Evolutionary conservation across 140 eudicot genomes (phyloP), one percentile per base, ranked within the genome.

Genomic region (Senecio squalidus): DNA sequence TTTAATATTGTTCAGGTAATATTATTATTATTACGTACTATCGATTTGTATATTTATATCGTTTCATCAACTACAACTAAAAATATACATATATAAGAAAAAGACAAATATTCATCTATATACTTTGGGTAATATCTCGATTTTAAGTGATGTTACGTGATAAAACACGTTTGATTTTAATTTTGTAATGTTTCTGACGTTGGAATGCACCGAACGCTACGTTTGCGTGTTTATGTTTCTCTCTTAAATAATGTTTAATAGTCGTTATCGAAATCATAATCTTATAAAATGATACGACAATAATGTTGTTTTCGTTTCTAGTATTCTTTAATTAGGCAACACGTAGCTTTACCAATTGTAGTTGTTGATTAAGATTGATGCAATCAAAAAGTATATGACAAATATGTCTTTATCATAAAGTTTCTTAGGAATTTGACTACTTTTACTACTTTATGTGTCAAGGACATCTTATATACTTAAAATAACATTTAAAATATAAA

Each of bases 1-100:
- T 83, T 83, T 49, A 83, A 83, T 18, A 66, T 83, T 29, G 75
- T 79, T 25, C 91, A 83, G 91, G 91, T 82, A 76, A 17, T n/a
- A n/a, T n/a, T n/a, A n/a, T n/a, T n/a, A n/a, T n/a, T n/a, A n/a
- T n/a, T n/a, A n/a, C n/a, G n/a, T n/a, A n/a, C n/a, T n/a, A n/a
- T n/a, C n/a, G n/a, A n/a, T n/a, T n/a, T n/a, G n/a, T n/a, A n/a
- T n/a, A n/a, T n/a, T n/a, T n/a, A n/a, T n/a, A n/a, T n/a, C n/a
- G n/a, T n/a, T n/a, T n/a, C n/a, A n/a, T n/a, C n/a, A n/a, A n/a
- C n/a, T n/a, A n/a, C n/a, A n/a, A n/a, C n/a, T n/a, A n/a, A n/a
- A n/a, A n/a, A n/a, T n/a, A n/a, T n/a, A n/a, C n/a, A n/a, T n/a
- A n/a, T n/a, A n/a, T n/a, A n/a, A n/a, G n/a, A n/a, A n/a, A n/a